These are phyloP conservation scores for Globisporangium solare DNA, from an alignment of 352 stramenopile species.

Conservation along the genomic window DNA sequence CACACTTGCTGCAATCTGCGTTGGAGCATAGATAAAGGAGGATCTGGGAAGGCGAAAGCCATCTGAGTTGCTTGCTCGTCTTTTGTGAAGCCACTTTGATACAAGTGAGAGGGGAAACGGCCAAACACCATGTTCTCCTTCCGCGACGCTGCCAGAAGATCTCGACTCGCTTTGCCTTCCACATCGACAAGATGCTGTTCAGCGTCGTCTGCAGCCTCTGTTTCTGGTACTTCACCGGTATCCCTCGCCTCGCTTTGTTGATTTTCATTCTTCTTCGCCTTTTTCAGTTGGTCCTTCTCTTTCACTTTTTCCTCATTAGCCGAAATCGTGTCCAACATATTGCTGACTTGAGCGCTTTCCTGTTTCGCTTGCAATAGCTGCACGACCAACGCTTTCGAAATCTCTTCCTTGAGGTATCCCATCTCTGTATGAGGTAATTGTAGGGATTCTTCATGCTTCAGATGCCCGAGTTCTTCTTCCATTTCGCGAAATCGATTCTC, in stretches of 20 bases:
- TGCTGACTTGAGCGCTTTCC: slow-evolving; percentile 31
- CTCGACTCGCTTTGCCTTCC: slow-evolving; percentile 24
- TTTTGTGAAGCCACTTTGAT: slow-evolving; percentile 56
- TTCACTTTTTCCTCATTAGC: slow-evolving; percentile 47
- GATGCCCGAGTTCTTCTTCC: slow-evolving; percentile 79
- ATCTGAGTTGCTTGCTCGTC: slow-evolving; percentile 50
- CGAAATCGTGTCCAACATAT: slow-evolving; percentile 52
- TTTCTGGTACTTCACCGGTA: slow-evolving; percentile 28
- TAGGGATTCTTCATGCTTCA: slow-evolving; percentile 39
- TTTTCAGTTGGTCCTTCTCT: slow-evolving; percentile 38
- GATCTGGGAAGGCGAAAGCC: slow-evolving; percentile 49
- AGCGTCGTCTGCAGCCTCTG: slow-evolving; percentile 22
- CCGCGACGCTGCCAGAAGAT: slow-evolving; percentile 21
- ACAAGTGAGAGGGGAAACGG: slow-evolving; percentile 56
- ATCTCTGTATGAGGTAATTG: slow-evolving; percentile 41
- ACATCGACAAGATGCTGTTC: slow-evolving; percentile 56
- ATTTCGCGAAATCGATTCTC: slow-evolving; percentile 84
- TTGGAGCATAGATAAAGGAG: slow-evolving; percentile 36
- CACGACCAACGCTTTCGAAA: slow-evolving; percentile 54
- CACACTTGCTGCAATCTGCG: slow-evolving; percentile 54
- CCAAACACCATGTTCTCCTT: slow-evolving; percentile 67
- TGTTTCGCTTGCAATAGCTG: slow-evolving; percentile 61
- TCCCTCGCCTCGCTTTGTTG: slow-evolving; percentile 12
- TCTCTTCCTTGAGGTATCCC: slow-evolving; percentile 53
- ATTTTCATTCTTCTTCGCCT: slow-evolving; percentile 14